phyloP scores from a whole-genome alignment of 192 early-diverging fungal genomes.

The Entrophospora sp. region DNA sequence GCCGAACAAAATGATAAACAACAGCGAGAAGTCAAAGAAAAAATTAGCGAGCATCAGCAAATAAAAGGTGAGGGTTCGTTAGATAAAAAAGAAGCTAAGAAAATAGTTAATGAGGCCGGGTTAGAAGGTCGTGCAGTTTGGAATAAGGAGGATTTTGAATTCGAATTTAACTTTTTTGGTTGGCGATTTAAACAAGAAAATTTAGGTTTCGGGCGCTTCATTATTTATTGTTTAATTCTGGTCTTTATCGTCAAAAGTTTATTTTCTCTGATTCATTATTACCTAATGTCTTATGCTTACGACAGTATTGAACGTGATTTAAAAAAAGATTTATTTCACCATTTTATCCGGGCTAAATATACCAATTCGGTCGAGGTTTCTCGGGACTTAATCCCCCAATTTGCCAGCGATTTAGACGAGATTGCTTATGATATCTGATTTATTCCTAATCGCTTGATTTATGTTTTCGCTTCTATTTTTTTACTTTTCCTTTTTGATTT shows the following conservation, averaged over 20 bases:
- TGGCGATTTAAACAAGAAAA: not conserved
- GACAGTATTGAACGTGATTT: not conserved
- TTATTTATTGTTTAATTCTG: not conserved
- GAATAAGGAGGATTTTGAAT: too few relatives aligned
- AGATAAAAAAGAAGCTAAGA: too few relatives aligned
- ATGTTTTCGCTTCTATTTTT: not conserved
- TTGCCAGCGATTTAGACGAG: not conserved
- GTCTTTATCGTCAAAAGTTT: not conserved
- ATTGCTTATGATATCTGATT: conserved; percentile 4
- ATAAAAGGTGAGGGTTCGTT: too few relatives aligned
- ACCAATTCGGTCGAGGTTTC: not conserved
- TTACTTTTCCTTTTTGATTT: not conserved
- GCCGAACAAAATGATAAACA: too few relatives aligned
- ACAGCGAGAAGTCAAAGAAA: too few relatives aligned
- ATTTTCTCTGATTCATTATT: not conserved
- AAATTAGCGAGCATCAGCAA: too few relatives aligned
- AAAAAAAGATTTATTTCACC: conserved; percentile 1
- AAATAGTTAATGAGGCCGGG: too few relatives aligned
- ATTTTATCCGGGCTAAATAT: not conserved
- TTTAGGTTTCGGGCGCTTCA: not conserved
- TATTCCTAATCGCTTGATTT: conserved; percentile 12
- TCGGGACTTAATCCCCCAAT: not conserved
- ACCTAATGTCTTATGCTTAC: not conserved
- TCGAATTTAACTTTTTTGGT: not conserved
- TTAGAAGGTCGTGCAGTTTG: too few relatives aligned